phyloP scores from a whole-genome alignment of 2,329 filamentous ascomycete species.

The Apiospora kogelbergensis region DNA sequence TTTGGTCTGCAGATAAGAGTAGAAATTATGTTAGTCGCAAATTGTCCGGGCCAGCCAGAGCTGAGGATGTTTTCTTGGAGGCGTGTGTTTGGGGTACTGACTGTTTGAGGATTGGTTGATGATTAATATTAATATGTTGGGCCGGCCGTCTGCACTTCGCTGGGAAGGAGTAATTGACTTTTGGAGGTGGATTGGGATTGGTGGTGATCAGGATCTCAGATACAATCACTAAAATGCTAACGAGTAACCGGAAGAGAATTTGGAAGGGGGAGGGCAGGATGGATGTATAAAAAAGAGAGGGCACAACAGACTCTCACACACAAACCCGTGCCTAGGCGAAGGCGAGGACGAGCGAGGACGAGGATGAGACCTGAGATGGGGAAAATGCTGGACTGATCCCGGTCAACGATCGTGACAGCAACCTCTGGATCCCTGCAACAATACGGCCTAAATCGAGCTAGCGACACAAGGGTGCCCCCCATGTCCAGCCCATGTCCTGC shows the following conservation, averaged over 20 bases:
- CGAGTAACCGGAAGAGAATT: neutral
- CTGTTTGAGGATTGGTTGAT: neutral
- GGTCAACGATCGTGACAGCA: too few species aligned
- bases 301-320: neutral
- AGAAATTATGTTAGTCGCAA: neutral
- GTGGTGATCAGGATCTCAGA: neutral
- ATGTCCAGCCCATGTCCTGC: neutral
- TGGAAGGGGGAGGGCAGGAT: neutral
- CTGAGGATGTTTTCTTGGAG: neutral
- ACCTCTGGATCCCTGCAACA: neutral
- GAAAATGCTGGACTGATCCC: neutral
- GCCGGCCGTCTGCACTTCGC: conserved; percentile 1
- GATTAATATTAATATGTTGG: neutral
- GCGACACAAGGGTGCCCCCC: neutral
- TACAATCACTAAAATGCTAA: neutral
- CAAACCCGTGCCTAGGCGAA: neutral
- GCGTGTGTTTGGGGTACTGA: neutral
- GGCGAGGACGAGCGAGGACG: neutral
- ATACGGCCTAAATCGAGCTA: neutral
- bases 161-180: neutral
- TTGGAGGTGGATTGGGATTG: neutral
- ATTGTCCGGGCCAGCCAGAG: neutral
- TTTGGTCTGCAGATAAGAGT: neutral
- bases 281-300: neutral
- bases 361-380: conserved; percentile 7